Evolutionary conservation across 768 basidiomycete species (phyloP), one percentile per base, ranked within the genome.

Genomic region (Bullera alba): DNA sequence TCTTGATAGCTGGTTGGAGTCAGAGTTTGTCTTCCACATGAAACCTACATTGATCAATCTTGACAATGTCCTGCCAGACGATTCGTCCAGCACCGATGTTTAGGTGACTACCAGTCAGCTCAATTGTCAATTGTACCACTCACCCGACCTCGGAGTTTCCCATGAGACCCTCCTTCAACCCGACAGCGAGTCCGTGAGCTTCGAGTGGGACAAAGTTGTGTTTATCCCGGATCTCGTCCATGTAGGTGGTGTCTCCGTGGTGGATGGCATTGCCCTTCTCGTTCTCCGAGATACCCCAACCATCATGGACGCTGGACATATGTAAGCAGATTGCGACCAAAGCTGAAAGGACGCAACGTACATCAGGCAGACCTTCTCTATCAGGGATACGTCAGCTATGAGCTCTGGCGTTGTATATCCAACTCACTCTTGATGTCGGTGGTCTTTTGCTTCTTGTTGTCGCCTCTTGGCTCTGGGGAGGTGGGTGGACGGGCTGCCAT

Each of bases 111-210:
- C 6, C 3, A 22, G 25, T 54, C 42, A 50, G 46, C 19, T 19
- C 8, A 22, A 42, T 8, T 35, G 19, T 22, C 36, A 29, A n/a
- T 30, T 42, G 27, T 39, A 27, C 4, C 5, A 75, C 86, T 51
- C 65, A 91, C 87, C 91, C 92, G 56, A 95, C 91, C 75, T 96
- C 91, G 2, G 91, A 93, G 76, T 96, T 93, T 15, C 91, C 92
- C 92, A 96, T 96, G 47, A 95, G 80, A 0, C 91, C 92, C 37
- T 95, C 92, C 62, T 78, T 87, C 48, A 96, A 77, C 1, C 91
- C 91, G 4, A 95, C 92, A 5, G 90, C 85, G n/a, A 87, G 78
- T 10, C 91, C 91, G 57, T 91, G 88, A 2, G 92, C 92, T 15
- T 80, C 76, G 17, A 96, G 78, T 14, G 79, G 79, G 42, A 85